phyloP scores from a whole-genome alignment of 2,329 filamentous ascomycete species.

The Hymenoscyphus repandus region DNA sequence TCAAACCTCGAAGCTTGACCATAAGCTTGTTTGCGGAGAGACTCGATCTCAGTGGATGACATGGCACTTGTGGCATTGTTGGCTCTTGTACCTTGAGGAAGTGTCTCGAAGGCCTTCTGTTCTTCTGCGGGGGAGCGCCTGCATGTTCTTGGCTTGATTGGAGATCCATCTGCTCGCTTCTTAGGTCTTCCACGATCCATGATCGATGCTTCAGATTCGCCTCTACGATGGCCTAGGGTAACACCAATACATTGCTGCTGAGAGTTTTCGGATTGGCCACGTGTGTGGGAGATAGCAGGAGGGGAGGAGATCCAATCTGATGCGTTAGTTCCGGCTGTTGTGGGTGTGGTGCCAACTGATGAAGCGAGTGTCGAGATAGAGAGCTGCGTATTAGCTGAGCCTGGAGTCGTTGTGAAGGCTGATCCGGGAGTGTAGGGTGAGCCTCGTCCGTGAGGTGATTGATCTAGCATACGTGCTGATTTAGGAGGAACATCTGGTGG shows the following conservation, averaged over 20 bases:
- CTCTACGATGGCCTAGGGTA: slow-evolving; percentile 41
- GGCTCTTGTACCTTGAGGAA: slow-evolving; percentile 54
- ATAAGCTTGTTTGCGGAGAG: slow-evolving; percentile 54
- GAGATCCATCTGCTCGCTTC: slow-evolving; percentile 42
- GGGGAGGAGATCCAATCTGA: slow-evolving; percentile 15
- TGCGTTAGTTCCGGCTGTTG: slow-evolving; percentile 11
- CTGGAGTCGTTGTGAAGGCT: slow-evolving; percentile 12
- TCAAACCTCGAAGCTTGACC: slow-evolving; percentile 60
- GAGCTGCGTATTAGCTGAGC: not conserved
- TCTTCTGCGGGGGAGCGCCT: slow-evolving; percentile 34
- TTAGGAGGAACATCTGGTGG: slow-evolving; percentile 37
- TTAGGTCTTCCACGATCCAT: slow-evolving; percentile 58
- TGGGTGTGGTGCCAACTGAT: slow-evolving; percentile 20
- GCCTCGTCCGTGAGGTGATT: slow-evolving; percentile 41
- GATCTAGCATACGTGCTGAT: slow-evolving; percentile 38
- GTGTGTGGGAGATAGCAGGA: slow-evolving; percentile 15
- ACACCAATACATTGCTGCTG: slow-evolving; percentile 4
- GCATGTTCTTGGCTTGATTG: slow-evolving; percentile 30
- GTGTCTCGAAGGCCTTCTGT: slow-evolving; percentile 51
- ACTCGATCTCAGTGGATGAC: slow-evolving; percentile 42
- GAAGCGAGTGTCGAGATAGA: slow-evolving; percentile 22
- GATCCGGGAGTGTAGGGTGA: slow-evolving; percentile 40
- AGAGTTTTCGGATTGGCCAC: slow-evolving; percentile 23
- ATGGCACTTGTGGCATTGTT: slow-evolving; percentile 47
- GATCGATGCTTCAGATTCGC: slow-evolving; percentile 53